Conservation (phyloP, 176 grass and related monocot species). For the Calamus simplicifolius region DNA sequence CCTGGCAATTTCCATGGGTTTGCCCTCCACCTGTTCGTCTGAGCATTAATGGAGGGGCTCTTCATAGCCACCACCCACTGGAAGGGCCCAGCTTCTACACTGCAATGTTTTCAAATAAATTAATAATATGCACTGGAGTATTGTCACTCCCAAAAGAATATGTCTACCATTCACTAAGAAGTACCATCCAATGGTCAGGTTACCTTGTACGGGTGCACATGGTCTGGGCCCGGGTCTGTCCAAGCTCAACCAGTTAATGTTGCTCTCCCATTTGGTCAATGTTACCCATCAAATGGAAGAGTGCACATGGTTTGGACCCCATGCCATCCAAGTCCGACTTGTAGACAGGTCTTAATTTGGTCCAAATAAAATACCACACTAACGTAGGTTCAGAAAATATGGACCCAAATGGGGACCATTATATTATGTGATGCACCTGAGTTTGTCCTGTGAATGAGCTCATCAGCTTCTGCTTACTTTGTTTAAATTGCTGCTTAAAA, state of each 20-base stretch:
- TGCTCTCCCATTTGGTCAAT: background rate
- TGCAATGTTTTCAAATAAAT: too few relatives aligned
- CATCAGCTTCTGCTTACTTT: too few relatives aligned
- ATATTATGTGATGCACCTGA: conserved; percentile 12
- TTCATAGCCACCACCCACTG: too few relatives aligned
- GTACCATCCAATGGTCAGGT: background rate
- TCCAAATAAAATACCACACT: conserved; percentile 4
- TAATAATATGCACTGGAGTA: too few relatives aligned
- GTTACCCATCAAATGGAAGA: conserved; percentile 21
- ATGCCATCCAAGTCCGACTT: conserved; percentile 9
- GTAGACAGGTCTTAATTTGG: background rate
- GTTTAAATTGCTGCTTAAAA: too few relatives aligned
- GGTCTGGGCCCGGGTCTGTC: conserved; percentile 30
- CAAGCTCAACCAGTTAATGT: conserved; percentile 16
- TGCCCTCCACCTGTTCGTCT: too few relatives aligned
- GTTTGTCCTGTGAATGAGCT: too few relatives aligned
- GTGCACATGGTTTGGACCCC: conserved; percentile 31
- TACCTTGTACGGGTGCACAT: conserved; percentile 41
- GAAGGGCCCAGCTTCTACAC: too few relatives aligned
- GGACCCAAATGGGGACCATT: conserved; percentile 24
- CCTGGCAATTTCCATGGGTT: too few relatives aligned
- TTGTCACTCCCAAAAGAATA: too few relatives aligned
- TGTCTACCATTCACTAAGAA: too few relatives aligned
- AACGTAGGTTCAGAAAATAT: conserved; percentile 1
- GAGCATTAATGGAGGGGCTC: too few relatives aligned